Conservation (phyloP, 768 basidiomycete species). For the Lentinus brumalis region DNA sequence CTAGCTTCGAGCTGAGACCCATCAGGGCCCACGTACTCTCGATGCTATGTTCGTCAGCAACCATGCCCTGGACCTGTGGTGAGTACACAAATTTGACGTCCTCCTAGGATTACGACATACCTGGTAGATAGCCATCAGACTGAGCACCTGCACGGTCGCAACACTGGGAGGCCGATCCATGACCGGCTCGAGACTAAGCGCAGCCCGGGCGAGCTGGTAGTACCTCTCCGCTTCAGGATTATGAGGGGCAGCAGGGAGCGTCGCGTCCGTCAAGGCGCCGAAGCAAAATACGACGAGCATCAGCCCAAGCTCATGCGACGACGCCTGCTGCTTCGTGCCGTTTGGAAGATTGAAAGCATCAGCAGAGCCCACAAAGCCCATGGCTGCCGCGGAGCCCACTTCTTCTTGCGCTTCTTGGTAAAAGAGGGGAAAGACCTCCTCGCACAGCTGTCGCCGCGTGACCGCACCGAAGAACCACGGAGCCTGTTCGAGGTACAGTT, state of each 20-base stretch:
- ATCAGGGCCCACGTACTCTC: constrained; percentile 41
- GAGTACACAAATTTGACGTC: background rate
- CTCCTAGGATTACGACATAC: background rate
- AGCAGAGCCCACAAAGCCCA: constrained; percentile 53
- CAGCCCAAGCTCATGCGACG: constrained; percentile 37
- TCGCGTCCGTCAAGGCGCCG: constrained; percentile 33
- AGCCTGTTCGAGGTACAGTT: constrained; percentile 76
- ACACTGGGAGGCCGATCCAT: constrained; percentile 73
- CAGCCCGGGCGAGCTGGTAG: constrained; percentile 60
- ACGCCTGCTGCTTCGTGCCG: constrained; percentile 25
- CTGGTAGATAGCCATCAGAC: constrained; percentile 63
- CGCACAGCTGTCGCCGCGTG: constrained; percentile 60
- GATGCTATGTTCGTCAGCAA: constrained; percentile 65
- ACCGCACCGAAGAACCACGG: constrained; percentile 82
- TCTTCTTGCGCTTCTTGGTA: constrained; percentile 65
- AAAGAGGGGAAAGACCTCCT: constrained; percentile 63
- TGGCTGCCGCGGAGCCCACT: constrained; percentile 22
- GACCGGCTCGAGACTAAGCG: constrained; percentile 67
- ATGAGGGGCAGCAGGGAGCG: constrained; percentile 42
- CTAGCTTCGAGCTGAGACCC: constrained; percentile 61
- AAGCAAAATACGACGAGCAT: constrained; percentile 36
- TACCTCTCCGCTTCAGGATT: constrained; percentile 43
- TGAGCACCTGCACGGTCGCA: constrained; percentile 65
- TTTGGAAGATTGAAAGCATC: constrained; percentile 30
- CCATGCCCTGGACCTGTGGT: constrained; percentile 47